These are phyloP conservation scores for Russula olivacea DNA, from an alignment of 768 basidiomycete genomes.

Conservation along the genomic window DNA sequence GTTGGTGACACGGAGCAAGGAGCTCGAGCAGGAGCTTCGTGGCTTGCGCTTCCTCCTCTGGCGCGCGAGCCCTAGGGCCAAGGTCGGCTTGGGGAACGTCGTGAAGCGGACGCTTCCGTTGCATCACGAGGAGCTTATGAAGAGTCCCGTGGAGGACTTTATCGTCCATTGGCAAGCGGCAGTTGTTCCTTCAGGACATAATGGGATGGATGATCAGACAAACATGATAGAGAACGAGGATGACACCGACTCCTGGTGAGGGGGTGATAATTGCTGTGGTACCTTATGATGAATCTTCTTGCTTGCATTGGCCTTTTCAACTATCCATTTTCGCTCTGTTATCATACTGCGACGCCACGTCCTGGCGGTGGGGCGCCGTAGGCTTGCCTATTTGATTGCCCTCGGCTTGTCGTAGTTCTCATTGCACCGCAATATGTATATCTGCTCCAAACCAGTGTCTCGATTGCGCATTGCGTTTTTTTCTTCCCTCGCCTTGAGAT, in stretches of 20 bases:
- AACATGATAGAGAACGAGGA: neutral
- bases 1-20: conserved; percentile 9
- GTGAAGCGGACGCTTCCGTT: conserved; percentile 7
- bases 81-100: conserved; percentile 5
- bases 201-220: neutral
- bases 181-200: neutral
- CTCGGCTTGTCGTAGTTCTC: no score
- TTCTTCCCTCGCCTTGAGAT: no score
- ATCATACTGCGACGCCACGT: no score
- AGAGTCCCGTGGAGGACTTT: conserved; percentile 11
- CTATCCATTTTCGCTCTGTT: no score
- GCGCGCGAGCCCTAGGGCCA: conserved; percentile 4
- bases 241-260: neutral
- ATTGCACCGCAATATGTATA: no score
- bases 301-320: no score
- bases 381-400: no score
- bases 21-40: conserved; percentile 14
- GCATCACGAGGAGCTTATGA: conserved; percentile 16
- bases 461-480: no score
- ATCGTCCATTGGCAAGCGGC: conserved; percentile 16
- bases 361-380: no score
- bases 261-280: neutral
- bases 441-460: no score
- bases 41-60: conserved; percentile 15
- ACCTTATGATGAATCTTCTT: neutral